These are phyloP conservation scores for Penicillium canescens DNA, from an alignment of 495 filamentous ascomycete genomes.

Conservation along the genomic window DNA sequence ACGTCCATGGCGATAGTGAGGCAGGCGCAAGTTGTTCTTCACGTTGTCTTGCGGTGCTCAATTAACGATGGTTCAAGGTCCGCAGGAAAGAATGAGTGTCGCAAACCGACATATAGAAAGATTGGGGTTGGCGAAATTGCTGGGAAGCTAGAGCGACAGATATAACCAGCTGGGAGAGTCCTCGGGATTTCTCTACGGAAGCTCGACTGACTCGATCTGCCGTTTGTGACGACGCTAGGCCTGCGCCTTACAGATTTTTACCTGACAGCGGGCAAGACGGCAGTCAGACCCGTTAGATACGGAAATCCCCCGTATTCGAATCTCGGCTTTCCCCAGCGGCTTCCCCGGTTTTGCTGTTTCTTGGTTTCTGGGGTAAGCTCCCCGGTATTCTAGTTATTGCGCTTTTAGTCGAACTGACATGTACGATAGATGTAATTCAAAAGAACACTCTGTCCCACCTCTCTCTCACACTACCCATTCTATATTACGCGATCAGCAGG, in stretches of 20 bases:
- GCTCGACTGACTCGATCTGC: conserved; percentile 28
- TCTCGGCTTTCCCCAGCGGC: conserved; percentile 11
- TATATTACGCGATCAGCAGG: not conserved
- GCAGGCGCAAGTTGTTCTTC: not conserved
- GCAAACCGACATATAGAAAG: too few relatives aligned
- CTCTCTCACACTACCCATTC: not conserved
- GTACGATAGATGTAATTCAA: too few relatives aligned
- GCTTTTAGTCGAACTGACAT: too few relatives aligned
- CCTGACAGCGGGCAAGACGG: too few relatives aligned
- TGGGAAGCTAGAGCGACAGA: too few relatives aligned
- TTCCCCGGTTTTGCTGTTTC: not conserved
- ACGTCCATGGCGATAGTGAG: conserved; percentile 32
- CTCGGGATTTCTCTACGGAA: conserved; percentile 26
- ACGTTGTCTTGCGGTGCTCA: not conserved
- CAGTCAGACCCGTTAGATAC: not conserved
- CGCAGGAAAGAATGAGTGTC: too few relatives aligned
- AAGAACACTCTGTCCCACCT: too few relatives aligned
- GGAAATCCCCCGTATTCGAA: conserved; percentile 5
- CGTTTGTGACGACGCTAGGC: conserved; percentile 14
- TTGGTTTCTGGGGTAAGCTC: not conserved
- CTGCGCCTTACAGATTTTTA: not conserved
- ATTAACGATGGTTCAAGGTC: not conserved
- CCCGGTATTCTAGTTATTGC: not conserved
- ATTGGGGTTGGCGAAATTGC: too few relatives aligned
- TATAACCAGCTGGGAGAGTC: not conserved